Percentiles rank a stretch among this genome's conserved stretches.
Evolutionary conservation across 2,329 filamentous ascomycete species (phyloP).

Genomic region (Hypoxylon sp.): DNA sequence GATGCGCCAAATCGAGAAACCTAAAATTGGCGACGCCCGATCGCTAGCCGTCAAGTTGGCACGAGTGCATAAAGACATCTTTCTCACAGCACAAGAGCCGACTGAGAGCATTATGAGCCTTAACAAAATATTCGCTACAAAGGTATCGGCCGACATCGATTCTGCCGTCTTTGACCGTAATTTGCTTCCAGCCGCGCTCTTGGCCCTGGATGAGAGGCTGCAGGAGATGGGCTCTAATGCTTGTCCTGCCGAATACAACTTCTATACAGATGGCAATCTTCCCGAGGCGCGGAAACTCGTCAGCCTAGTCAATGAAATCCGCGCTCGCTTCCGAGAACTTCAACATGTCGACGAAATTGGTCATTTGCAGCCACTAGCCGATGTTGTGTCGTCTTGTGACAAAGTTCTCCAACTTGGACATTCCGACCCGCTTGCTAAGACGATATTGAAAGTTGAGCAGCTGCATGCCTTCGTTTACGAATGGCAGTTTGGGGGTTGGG

Average conservation of each 20-base stretch:
- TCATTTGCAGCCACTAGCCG: constrained; percentile 81
- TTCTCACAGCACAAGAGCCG: constrained; percentile 61
- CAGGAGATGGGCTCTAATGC: constrained; percentile 60
- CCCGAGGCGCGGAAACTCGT: constrained; percentile 82
- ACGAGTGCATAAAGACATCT: constrained; percentile 70
- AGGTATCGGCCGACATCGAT: constrained; percentile 53
- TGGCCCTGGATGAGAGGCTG: constrained; percentile 75
- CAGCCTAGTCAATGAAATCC: constrained; percentile 76
- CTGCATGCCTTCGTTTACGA: constrained; percentile 88
- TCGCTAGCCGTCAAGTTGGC: constrained; percentile 72
- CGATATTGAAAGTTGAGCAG: constrained; percentile 89
- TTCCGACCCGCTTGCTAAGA: constrained; percentile 86
- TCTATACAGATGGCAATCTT: constrained; percentile 87
- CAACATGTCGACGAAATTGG: constrained; percentile 75
- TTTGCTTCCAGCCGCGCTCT: constrained; percentile 76
- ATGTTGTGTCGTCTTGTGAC: constrained; percentile 82
- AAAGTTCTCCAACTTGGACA: constrained; percentile 82
- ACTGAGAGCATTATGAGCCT: constrained; percentile 61
- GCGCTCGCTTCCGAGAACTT: constrained; percentile 80
- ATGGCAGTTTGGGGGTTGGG: constrained; percentile 91
- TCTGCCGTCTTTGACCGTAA: constrained; percentile 62
- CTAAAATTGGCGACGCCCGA: constrained; percentile 63
- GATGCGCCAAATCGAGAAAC: constrained; percentile 53
- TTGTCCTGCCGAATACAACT: constrained; percentile 77
- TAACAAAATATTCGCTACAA: constrained; percentile 61